Conservation (phyloP, 1,284 basidiomycete genomes). For the Irpex rosettiformis region DNA sequence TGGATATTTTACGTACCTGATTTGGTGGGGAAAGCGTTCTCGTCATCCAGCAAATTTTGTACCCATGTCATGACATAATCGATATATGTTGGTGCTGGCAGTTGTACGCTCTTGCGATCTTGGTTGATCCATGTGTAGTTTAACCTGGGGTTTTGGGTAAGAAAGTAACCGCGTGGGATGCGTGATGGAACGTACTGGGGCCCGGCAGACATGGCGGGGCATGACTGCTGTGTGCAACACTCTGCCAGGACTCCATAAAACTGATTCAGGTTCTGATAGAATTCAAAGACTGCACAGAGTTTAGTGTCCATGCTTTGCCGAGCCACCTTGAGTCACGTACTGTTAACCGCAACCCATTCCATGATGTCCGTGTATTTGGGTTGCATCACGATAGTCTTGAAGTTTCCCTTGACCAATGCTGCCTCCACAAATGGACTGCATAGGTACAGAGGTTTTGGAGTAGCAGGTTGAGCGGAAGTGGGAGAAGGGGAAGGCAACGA, state of each 20-base stretch:
- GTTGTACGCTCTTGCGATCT: slow-evolving; percentile 88
- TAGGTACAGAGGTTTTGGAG: slow-evolving; percentile 78
- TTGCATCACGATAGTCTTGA: slow-evolving; percentile 97
- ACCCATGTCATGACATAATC: slow-evolving; percentile 99
- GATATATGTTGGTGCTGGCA: slow-evolving; percentile 96
- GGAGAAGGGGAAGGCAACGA: slow-evolving; percentile 37
- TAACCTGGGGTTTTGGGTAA: slow-evolving; percentile 51
- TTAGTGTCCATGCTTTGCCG: background rate
- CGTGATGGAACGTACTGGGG: slow-evolving; percentile 57
- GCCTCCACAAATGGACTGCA: slow-evolving; percentile 96
- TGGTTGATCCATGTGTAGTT: slow-evolving; percentile 99
- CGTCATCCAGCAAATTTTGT: slow-evolving; percentile 91
- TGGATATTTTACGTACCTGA: slow-evolving; percentile 54
- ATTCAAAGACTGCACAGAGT: slow-evolving; percentile 74
- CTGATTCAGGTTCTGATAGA: slow-evolving; percentile 95
- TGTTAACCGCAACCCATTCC: slow-evolving; percentile 98
- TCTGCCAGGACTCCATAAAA: slow-evolving; percentile 97
- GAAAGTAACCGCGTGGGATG: slow-evolving; percentile 5
- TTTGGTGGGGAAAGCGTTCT: slow-evolving; percentile 93
- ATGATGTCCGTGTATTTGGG: slow-evolving; percentile 97
- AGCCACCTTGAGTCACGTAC: slow-evolving; percentile 46
- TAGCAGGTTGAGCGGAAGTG: slow-evolving; percentile 40
- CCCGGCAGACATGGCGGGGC: slow-evolving; percentile 94
- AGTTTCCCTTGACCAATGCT: slow-evolving; percentile 96
- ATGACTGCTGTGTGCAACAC: slow-evolving; percentile 87